Evolutionary conservation across 1,139 yeast species (phyloP), one percentile per base, ranked within the genome.

Genomic region (Blastobotrys elegans): DNA sequence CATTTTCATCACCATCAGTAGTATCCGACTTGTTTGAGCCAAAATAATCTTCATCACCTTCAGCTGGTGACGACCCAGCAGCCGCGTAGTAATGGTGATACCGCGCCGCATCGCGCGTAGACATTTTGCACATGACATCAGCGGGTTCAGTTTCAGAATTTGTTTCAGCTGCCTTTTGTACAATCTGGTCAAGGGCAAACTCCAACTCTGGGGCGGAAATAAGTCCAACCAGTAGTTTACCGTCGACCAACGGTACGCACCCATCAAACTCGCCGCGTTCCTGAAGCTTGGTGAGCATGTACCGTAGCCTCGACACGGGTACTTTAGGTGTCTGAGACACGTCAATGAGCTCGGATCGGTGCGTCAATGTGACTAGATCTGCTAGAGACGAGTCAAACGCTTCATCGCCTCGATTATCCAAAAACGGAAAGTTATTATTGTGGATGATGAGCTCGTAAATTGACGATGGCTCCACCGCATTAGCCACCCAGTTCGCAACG

Each of bases 401-500:
- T 5, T 21, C 43, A 6, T 65, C 64, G 26, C 65, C 57, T 13
- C 68, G 59, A 49, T 70, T 72, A 44, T 71, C 71, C 68, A 79
- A 67, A 55, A 77, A 79, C 3, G 84, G 84, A 56, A 75, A 78
- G 51, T 77, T 76, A 57, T 77, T 78, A 47, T 69, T 68, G 40
- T 70, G 66, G 46, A 79, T 69, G 35, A 78, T 59, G 7, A 74
- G 65, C 55, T 77, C 84, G 53, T 79, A 79, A 8, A 79, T 60
- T 6, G 82, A 76, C 50, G 69, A 67, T 20, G 75, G 77, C 56
- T 79, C 83, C 35, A 79, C 63, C 4, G 76, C 65, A 35, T 73
- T 70, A 2, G 82, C 83, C 22, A 76, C 71, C 81, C 82, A 77
- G 57, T 78, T 77, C 2, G 83, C 75, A 14, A 76, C 78, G 11